These are phyloP conservation scores for Xylariaceae sp. DNA, from an alignment of 2,329 filamentous ascomycete species.

Conservation along the genomic window DNA sequence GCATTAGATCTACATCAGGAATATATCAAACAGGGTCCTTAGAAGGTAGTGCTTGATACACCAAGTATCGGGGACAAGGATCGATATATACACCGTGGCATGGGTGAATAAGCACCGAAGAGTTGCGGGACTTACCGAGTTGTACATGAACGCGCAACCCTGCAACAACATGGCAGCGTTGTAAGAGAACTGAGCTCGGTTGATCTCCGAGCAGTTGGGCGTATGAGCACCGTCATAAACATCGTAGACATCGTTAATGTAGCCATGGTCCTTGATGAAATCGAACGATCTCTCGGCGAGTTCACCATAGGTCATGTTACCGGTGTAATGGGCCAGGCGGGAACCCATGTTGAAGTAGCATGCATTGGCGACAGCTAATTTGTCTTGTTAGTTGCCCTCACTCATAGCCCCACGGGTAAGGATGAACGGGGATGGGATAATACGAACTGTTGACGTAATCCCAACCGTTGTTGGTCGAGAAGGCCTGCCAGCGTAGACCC, in stretches of 20 bases:
- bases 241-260: constrained; percentile 58
- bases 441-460: constrained; percentile 63
- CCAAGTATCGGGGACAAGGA: neutral
- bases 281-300: constrained; percentile 59
- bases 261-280: constrained; percentile 50
- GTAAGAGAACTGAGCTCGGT: constrained; percentile 62
- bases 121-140: constrained; percentile 41
- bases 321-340: constrained; percentile 66
- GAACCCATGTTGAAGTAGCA: constrained; percentile 62
- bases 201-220: constrained; percentile 55
- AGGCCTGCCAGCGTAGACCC: constrained; percentile 74
- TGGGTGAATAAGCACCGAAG: neutral
- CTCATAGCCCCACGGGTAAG: neutral
- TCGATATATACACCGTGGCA: neutral
- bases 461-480: constrained; percentile 67
- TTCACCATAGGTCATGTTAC: constrained; percentile 58
- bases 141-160: constrained; percentile 65
- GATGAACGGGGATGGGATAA: neutral
- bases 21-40: neutral
- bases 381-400: constrained; percentile 9
- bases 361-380: constrained; percentile 53
- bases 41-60: neutral
- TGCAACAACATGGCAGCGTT: constrained; percentile 58
- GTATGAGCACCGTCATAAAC: constrained; percentile 61
- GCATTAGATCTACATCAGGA: neutral